phyloP scores from a whole-genome alignment of 2,329 filamentous ascomycete genomes.

The Cladophialophora psammophila region DNA sequence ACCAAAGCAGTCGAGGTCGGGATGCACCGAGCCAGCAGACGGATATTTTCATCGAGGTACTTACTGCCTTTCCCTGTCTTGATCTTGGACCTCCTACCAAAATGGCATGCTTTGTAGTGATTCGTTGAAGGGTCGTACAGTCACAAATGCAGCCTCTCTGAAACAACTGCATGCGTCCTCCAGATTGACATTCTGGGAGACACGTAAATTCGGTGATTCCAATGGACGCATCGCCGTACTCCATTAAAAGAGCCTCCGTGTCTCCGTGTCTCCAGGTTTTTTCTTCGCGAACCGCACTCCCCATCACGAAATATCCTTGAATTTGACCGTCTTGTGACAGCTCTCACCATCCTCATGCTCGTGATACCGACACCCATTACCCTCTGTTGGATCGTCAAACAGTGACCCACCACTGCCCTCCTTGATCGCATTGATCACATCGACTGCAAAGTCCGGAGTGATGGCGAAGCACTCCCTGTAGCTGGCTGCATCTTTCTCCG shows the following conservation, averaged over 20 bases:
- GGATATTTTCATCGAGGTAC: not conserved
- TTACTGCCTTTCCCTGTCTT: not conserved
- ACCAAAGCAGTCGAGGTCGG: not conserved
- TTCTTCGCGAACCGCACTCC: not conserved
- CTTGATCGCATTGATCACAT: slow-evolving; percentile 61
- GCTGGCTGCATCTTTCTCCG: slow-evolving; percentile 56
- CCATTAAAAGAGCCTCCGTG: not conserved
- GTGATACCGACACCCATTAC: slow-evolving; percentile 58
- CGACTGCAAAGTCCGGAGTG: slow-evolving; percentile 61
- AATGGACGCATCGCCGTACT: not conserved
- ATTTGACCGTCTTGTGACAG: slow-evolving; percentile 42
- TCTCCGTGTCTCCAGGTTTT: not conserved
- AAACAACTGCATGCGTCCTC: not conserved
- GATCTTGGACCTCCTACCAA: not conserved
- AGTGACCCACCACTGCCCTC: slow-evolving; percentile 58
- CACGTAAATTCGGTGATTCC: not conserved
- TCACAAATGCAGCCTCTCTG: not conserved
- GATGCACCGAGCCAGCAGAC: not conserved
- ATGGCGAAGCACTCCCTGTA: slow-evolving; percentile 60
- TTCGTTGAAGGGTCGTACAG: not conserved
- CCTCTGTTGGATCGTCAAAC: slow-evolving; percentile 60
- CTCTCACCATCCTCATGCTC: slow-evolving; percentile 55
- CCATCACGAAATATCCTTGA: slow-evolving; percentile 33
- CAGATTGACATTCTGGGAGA: not conserved
- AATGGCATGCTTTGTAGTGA: not conserved